Conservation (phyloP, 768 basidiomycete species). For the Tricholoma furcatifolium region DNA sequence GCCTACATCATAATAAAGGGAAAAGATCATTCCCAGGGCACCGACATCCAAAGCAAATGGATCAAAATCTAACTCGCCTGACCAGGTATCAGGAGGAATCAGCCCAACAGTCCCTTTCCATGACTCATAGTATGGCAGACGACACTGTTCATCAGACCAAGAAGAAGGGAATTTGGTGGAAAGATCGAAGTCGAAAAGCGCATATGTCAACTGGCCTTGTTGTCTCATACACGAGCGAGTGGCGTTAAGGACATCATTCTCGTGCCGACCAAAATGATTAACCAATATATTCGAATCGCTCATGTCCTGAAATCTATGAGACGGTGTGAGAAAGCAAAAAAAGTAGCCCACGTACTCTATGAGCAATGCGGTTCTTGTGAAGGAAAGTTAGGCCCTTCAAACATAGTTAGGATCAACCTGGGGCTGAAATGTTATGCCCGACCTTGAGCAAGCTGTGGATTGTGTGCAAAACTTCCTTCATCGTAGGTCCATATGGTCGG, state of each 20-base stretch:
- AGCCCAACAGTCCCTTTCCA: neutral
- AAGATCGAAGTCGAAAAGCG: slow-evolving; percentile 11
- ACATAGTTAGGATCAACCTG: neutral
- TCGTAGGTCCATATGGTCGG: neutral
- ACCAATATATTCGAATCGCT: slow-evolving; percentile 16
- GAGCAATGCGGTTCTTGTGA: slow-evolving; percentile 6
- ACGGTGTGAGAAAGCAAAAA: neutral
- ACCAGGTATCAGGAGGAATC: slow-evolving; percentile 14
- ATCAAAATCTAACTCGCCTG: slow-evolving; percentile 25
- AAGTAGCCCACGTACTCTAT: slow-evolving; percentile 14
- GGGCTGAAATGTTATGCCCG: neutral
- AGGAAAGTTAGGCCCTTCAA: slow-evolving; percentile 1
- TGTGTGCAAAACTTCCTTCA: slow-evolving; percentile 1
- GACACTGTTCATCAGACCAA: slow-evolving; percentile 8
- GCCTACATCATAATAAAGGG: slow-evolving; percentile 10
- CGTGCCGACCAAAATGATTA: slow-evolving; percentile 13
- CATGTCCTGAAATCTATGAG: slow-evolving; percentile 11
- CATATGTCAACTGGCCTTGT: slow-evolving; percentile 16
- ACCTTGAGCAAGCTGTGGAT: slow-evolving; percentile 10
- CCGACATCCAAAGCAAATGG: slow-evolving; percentile 26
- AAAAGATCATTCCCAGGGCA: slow-evolving; percentile 13
- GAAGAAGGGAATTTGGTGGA: slow-evolving; percentile 16
- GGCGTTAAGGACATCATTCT: neutral
- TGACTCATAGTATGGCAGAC: slow-evolving; percentile 5
- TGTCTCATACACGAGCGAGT: slow-evolving; percentile 2